Base-by-base conservation (phyloP, 257 asterid species). In the Solanum rostratum region DNA sequence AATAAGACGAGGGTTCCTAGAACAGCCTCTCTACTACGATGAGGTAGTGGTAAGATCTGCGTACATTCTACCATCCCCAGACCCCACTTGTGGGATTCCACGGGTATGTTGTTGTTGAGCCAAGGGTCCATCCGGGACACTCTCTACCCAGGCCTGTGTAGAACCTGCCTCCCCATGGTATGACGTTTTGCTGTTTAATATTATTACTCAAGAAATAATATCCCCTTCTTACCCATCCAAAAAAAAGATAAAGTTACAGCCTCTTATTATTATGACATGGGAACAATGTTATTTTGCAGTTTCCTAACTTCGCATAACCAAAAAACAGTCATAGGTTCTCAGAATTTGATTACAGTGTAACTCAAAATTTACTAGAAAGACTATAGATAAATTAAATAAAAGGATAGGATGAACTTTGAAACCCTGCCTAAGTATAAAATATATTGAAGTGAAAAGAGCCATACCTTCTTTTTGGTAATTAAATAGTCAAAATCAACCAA, bases 391-490 rank as follows among this genome's bases (percentile, higher is more conserved):
- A 46, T 29, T 27, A 29, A 50, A 10, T 76, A 29, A 50, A 78
- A 49, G 46, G 46, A 78, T 29, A 50, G 82, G 63, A 46, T 29
- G 82, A 63, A 78, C 27, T 27, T 78, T 78, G 82, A 27, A 49
- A 10, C 59, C 62, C 82, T 45, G 10, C 59, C 82, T 22, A 0
- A 74, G 27, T 15, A 15, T 74, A 22, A 18, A 76, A 76, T 22
- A 27, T 24, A 76, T 76, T 76, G 62, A 76, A 76, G 82, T 49
- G 80, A 46, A 57, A 78, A 59, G 15, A n/a, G 39, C 83, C 80
- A 30, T 85, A 96, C 99, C 99, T 93, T 95, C 87, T 96, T 96
- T 95, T 95, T 95, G 39, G 98, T 93, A 83, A 96, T 96, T 66
- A 96, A 92, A 88, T 93, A 92, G 84, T 94, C 98, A 71, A 95